These are phyloP conservation scores for Cryptococcus wingfieldii DNA, from an alignment of 1,284 basidiomycete species.

Conservation along the genomic window DNA sequence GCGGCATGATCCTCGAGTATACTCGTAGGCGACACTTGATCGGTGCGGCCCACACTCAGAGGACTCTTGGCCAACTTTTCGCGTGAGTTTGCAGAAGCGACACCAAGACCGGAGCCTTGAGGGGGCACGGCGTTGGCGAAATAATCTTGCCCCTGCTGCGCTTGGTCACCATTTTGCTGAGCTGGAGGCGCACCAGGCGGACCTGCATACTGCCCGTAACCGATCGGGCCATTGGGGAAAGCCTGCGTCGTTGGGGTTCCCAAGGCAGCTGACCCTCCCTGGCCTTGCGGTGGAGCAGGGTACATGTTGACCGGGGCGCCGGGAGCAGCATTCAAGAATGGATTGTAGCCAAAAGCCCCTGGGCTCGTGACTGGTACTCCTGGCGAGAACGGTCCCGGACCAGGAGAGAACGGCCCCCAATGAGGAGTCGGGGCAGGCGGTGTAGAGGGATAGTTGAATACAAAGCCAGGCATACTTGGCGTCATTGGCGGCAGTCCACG, in stretches of 20 bases:
- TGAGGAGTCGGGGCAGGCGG: slow-evolving; percentile 45
- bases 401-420: slow-evolving; percentile 29
- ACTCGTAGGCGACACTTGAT: slow-evolving; percentile 24
- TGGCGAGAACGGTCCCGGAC: slow-evolving; percentile 47
- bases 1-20: background rate
- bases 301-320: slow-evolving; percentile 45
- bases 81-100: background rate
- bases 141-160: slow-evolving; percentile 26
- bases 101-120: background rate
- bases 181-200: slow-evolving; percentile 15
- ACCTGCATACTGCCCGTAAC: slow-evolving; percentile 19
- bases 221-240: slow-evolving; percentile 24
- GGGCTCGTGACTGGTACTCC: slow-evolving; percentile 45
- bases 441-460: slow-evolving; percentile 48
- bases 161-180: background rate
- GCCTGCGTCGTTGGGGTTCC: slow-evolving; percentile 43
- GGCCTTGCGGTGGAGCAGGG: slow-evolving; percentile 2
- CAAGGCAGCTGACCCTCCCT: slow-evolving; percentile 34
- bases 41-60: slow-evolving; percentile 23
- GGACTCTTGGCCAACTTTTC: background rate
- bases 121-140: slow-evolving; percentile 21
- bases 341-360: slow-evolving; percentile 35
- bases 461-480: slow-evolving; percentile 50
- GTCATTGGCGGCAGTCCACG: slow-evolving; percentile 49
- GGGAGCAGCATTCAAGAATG: slow-evolving; percentile 48